Evolutionary conservation across 495 filamentous ascomycete genomes (phyloP).

Genomic region (Aspergillus incahuasiensis): DNA sequence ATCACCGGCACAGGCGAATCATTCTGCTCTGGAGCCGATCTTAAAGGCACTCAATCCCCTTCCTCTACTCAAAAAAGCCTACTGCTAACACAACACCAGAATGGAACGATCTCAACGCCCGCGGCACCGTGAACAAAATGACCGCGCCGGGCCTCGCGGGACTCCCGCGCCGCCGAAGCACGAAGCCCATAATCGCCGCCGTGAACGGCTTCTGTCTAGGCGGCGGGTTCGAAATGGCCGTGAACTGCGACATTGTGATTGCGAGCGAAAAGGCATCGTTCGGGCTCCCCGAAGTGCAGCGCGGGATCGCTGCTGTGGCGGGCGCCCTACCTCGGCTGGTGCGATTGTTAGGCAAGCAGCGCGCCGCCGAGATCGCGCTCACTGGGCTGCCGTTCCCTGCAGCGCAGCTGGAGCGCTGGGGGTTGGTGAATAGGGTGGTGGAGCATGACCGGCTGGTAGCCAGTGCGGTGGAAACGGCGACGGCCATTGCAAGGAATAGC

Average conservation of each 20-base stretch:
- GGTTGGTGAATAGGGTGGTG: conserved; percentile 24
- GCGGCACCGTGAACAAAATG: conserved; percentile 39
- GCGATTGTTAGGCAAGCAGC: conserved; percentile 60
- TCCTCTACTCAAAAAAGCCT: no score
- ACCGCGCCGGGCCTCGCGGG: conserved; percentile 49
- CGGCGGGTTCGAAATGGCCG: conserved; percentile 68
- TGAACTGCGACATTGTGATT: conserved; percentile 67
- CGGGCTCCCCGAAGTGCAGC: conserved; percentile 61
- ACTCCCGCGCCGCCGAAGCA: conserved; percentile 46
- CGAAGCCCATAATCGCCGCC: conserved; percentile 64
- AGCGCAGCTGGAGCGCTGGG: conserved; percentile 58
- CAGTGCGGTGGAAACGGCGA: conserved; percentile 9
- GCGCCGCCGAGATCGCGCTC: conserved; percentile 67
- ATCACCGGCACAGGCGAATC: conserved; percentile 52
- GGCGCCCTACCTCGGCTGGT: conserved; percentile 69
- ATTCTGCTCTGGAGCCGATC: conserved; percentile 55
- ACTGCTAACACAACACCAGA: conserved; percentile 20
- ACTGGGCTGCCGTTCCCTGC: conserved; percentile 57
- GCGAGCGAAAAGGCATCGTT: conserved; percentile 54
- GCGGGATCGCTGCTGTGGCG: conserved; percentile 66
- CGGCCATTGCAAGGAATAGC: conserved; percentile 41
- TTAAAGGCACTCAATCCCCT: conserved; percentile 29
- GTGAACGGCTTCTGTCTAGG: conserved; percentile 74
- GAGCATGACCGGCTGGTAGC: conserved; percentile 1
- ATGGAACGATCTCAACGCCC: conserved; percentile 36